phyloP scores from a whole-genome alignment of 805 yeast genomes.

The Kodamaea kaohsiungensis region DNA sequence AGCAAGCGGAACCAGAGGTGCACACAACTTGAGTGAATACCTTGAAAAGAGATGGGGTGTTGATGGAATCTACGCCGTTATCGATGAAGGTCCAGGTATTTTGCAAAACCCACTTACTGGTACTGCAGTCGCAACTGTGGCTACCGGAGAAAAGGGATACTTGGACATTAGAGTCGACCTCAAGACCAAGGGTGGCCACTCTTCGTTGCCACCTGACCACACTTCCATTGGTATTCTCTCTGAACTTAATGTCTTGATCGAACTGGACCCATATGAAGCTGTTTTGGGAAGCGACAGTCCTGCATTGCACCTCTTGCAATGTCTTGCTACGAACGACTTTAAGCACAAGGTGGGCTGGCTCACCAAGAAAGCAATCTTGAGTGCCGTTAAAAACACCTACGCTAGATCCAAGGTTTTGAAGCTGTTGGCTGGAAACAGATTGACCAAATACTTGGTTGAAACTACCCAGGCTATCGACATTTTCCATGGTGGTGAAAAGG shows the following conservation, averaged over 20 bases:
- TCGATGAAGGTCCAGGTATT: constrained; percentile 67
- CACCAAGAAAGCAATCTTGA: constrained; percentile 32
- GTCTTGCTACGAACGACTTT: constrained; percentile 55
- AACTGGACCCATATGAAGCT: constrained; percentile 54
- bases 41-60: constrained; percentile 58
- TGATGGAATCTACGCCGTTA: constrained; percentile 57
- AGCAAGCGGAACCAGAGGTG: constrained; percentile 63
- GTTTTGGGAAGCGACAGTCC: constrained; percentile 59
- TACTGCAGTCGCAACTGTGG: constrained; percentile 55
- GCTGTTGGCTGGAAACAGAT: constrained; percentile 16
- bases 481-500: constrained; percentile 38
- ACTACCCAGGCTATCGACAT: constrained; percentile 39
- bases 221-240: constrained; percentile 76
- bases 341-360: constrained; percentile 23
- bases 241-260: constrained; percentile 56
- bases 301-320: constrained; percentile 53
- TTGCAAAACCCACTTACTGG: constrained; percentile 39
- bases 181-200: constrained; percentile 74
- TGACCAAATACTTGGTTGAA: constrained; percentile 28
- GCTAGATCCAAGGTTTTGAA: constrained; percentile 31
- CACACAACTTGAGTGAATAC: constrained; percentile 47
- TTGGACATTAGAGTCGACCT: constrained; percentile 50
- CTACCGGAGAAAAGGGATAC: constrained; percentile 48
- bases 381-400: constrained; percentile 36
- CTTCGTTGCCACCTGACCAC: constrained; percentile 80